Base-by-base conservation (phyloP, 495 filamentous ascomycete species). In the Lichenothelia convexa region DNA sequence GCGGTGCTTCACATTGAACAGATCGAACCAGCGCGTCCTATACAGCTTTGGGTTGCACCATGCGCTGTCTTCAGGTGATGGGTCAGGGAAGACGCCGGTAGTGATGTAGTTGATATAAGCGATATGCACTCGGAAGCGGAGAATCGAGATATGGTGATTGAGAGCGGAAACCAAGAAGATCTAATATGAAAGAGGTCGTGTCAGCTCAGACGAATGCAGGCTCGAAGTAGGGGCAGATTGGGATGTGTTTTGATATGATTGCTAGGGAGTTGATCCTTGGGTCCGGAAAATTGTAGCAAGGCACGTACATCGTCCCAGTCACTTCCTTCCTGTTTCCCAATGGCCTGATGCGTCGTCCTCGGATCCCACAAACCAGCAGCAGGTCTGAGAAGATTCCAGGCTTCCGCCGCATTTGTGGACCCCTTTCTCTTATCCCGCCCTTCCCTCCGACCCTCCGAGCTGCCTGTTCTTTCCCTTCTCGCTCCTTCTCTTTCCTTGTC, bases 111-210 rank as follows among this genome's bases (percentile, higher is more conserved):
- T 67, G 21, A 87, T 54, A 41, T 91, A 72, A 12, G 59, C 54
- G 15, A 58, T 56, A 39, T 84, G 81, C 32, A 93, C 70, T 19
- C 77, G 69, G 18, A 86, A 65, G 35, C 80, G 68, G 30, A 91
- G 45, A 32, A 93, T 68, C 36, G 69, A 69, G 26, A 92, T 54
- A 41, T 93, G 85, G 52, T 91, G 83, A 53, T 85, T 82, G 34
- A 93, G 59, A 3, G 74, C 70, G 32, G 78, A 84, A 33, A 92
- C 47, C 47, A 93, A 69, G 56, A 83, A 93, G 26, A 92, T 68
- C 65, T 93, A 64, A 30, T 13, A 5, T 32, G 2, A 18, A 13
- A 13, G 24, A 29, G 24, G n/a, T n/a, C n/a, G n/a, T 21, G 39
- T 44, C 4, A 43, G 26, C 19, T n/a, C n/a, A n/a, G n/a, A n/a